Evolutionary conservation across 192 early-diverging fungal species (phyloP).

Genomic region (Paraglomus occultum): DNA sequence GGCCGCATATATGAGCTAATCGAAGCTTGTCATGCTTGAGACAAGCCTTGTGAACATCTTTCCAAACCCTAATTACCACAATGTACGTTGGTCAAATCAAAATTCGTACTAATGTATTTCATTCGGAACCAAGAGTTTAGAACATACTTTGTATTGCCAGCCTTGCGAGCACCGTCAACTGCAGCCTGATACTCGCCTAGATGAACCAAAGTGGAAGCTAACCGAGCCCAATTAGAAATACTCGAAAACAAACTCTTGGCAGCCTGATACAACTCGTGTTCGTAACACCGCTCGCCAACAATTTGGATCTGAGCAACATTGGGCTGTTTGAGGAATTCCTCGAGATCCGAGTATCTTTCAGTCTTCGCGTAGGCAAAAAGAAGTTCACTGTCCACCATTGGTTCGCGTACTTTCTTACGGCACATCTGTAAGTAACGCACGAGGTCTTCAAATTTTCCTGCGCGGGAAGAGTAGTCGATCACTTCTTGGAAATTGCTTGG

Average conservation of each 20-base stretch:
- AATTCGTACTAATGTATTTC: background rate
- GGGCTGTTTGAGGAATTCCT: conserved; percentile 89
- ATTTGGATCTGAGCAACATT: conserved; percentile 93
- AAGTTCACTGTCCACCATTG: conserved; percentile 93
- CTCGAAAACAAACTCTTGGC: conserved; percentile 93
- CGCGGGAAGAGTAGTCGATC: conserved; percentile 71
- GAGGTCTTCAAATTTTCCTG: conserved; percentile 92
- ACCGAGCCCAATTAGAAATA: conserved; percentile 96
- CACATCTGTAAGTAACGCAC: conserved; percentile 95
- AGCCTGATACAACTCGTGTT: conserved; percentile 86
- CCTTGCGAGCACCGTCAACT: conserved; percentile 98
- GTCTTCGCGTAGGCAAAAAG: conserved; percentile 97
- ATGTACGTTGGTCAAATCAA: conserved; percentile 6
- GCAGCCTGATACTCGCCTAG: conserved; percentile 94
- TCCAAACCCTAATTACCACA: conserved; percentile 80
- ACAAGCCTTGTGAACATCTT: conserved; percentile 97
- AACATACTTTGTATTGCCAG: conserved; percentile 81
- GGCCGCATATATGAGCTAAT: conserved; percentile 96
- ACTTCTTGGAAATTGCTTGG: conserved; percentile 87
- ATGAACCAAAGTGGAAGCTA: conserved; percentile 95
- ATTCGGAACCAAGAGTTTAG: background rate
- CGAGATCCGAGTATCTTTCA: conserved; percentile 82
- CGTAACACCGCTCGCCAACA: conserved; percentile 96
- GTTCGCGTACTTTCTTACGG: conserved; percentile 93
- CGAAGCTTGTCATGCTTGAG: conserved; percentile 94